A percentile compares a stretch with the other conserved stretches of the same genome.
These are phyloP conservation scores for Laguncularia racemosa DNA, from an alignment of 345 rosid species.

Conservation along the genomic window DNA sequence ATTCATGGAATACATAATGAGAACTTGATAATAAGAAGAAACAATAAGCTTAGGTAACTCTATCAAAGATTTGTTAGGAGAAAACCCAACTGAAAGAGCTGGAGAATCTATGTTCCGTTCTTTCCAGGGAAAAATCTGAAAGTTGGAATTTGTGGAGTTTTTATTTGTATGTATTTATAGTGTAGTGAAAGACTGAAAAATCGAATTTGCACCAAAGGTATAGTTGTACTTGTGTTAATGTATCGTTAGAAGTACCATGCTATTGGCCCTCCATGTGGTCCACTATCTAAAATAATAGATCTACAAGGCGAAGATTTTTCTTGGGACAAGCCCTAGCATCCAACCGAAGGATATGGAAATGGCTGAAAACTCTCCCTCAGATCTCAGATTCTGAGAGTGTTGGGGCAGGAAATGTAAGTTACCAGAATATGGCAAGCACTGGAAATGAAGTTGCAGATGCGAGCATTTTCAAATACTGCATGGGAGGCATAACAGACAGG, in stretches of 20 bases:
- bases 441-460: slow-evolving; percentile 51
- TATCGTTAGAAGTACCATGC: neutral
- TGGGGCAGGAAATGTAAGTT: slow-evolving; percentile 36
- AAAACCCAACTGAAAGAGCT: too few relatives aligned
- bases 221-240: too few relatives aligned
- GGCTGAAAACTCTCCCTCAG: slow-evolving; percentile 36
- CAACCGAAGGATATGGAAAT: slow-evolving; percentile 28
- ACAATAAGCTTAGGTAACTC: too few relatives aligned
- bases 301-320: slow-evolving; percentile 28
- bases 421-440: slow-evolving; percentile 21
- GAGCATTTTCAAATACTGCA: slow-evolving; percentile 65
- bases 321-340: slow-evolving; percentile 22
- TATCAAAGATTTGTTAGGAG: too few relatives aligned
- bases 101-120: too few relatives aligned
- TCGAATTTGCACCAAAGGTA: too few relatives aligned
- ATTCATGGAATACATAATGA: too few relatives aligned
- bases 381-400: slow-evolving; percentile 63
- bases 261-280: neutral
- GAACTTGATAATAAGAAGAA: too few relatives aligned
- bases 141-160: too few relatives aligned
- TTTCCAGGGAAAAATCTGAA: too few relatives aligned
- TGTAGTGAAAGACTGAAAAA: too few relatives aligned
- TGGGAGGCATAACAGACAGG: slow-evolving; percentile 68
- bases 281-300: neutral
- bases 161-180: too few relatives aligned